These are phyloP conservation scores for Chaetomium globosum DNA, from an alignment of 2,329 filamentous ascomycete genomes.

Conservation along the genomic window DNA sequence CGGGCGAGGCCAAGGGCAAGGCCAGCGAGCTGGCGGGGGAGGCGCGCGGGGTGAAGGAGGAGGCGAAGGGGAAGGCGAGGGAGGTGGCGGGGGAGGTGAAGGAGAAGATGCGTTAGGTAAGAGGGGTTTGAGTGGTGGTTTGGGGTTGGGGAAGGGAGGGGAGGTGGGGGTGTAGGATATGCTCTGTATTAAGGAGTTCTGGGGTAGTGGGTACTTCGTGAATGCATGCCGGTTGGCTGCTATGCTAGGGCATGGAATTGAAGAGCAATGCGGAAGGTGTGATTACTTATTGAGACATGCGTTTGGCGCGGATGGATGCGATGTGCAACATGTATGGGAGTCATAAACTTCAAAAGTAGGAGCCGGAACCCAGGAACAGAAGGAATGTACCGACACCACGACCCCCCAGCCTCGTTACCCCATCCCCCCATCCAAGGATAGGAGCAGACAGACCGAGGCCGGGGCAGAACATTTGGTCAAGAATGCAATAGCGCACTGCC, in stretches of 20 bases:
- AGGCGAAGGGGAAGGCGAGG: constrained; percentile 22
- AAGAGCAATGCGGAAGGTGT: neutral
- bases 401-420: constrained; percentile 31
- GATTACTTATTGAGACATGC: neutral
- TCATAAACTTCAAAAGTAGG: too few species aligned
- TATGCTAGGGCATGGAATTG: neutral
- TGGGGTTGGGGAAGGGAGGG: neutral
- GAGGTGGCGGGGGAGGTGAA: constrained; percentile 14
- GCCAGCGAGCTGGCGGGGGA: constrained; percentile 45
- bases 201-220: too few species aligned
- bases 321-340: neutral
- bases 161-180: too few species aligned
- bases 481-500: constrained; percentile 25
- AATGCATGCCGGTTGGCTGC: neutral
- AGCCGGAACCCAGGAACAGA: neutral
- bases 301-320: neutral
- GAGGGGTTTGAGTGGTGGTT: neutral
- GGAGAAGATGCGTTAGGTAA: neutral
- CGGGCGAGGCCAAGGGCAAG: constrained; percentile 43
- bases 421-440: constrained; percentile 9
- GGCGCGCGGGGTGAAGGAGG: constrained; percentile 47
- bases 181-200: too few species aligned
- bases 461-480: constrained; percentile 51
- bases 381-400: constrained; percentile 39
- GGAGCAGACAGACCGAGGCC: constrained; percentile 42